phyloP scores from a whole-genome alignment of 495 filamentous ascomycete genomes.

The Glarea lozoyensis region DNA sequence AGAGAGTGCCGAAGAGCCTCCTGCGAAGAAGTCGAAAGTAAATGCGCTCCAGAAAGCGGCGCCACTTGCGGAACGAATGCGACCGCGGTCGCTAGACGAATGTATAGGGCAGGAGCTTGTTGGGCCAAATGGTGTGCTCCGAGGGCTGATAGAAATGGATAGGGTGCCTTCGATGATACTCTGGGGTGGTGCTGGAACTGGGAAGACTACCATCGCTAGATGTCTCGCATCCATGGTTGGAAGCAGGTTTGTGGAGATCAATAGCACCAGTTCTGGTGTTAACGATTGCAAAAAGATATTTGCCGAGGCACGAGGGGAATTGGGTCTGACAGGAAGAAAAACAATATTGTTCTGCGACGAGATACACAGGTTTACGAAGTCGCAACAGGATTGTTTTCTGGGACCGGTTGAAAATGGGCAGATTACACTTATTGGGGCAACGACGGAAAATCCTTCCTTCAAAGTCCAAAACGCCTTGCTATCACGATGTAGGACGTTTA shows the following conservation, averaged over 20 bases:
- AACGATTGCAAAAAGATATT: slow-evolving; percentile 94
- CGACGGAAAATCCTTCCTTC: slow-evolving; percentile 95
- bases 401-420: slow-evolving; percentile 87
- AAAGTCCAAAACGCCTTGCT: slow-evolving; percentile 84
- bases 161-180: slow-evolving; percentile 89
- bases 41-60: slow-evolving; percentile 55
- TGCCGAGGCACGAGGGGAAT: slow-evolving; percentile 71
- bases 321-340: slow-evolving; percentile 72
- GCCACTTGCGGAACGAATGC: slow-evolving; percentile 90
- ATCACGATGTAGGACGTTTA: slow-evolving; percentile 86
- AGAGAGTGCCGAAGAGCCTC: slow-evolving; percentile 21
- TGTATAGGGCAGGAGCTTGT: slow-evolving; percentile 90
- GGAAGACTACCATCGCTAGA: slow-evolving; percentile 95
- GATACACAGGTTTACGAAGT: slow-evolving; percentile 88
- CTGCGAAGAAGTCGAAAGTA: slow-evolving; percentile 52
- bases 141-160: slow-evolving; percentile 82
- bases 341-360: slow-evolving; percentile 98
- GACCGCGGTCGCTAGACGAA: slow-evolving; percentile 73
- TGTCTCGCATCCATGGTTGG: slow-evolving; percentile 77
- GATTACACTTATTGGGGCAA: slow-evolving; percentile 88
- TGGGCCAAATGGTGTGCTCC: slow-evolving; percentile 71
- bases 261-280: slow-evolving; percentile 85
- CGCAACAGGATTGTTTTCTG: slow-evolving; percentile 92
- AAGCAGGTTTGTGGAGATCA: slow-evolving; percentile 89
- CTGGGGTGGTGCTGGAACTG: slow-evolving; percentile 87